Conservation (phyloP, 1,284 basidiomycete species). For the Cronartium quercuum region DNA sequence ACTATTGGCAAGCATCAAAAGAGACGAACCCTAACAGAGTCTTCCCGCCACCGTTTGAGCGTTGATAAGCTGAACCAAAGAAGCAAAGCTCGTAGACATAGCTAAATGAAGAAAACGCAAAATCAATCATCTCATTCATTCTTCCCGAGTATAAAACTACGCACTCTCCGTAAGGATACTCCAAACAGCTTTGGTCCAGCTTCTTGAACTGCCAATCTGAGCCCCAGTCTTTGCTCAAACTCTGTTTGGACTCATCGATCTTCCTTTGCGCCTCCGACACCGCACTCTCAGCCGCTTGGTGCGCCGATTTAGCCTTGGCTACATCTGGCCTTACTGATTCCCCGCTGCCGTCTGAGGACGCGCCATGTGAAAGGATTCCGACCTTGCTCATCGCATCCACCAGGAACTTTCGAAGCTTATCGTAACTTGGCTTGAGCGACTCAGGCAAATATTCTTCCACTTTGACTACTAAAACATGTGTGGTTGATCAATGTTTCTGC, state of each 20-base stretch:
- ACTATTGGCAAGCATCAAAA: not conserved
- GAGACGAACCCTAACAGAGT: conserved; percentile 73
- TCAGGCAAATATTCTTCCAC: conserved; percentile 82
- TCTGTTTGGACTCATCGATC: conserved; percentile 53
- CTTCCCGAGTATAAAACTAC: conserved; percentile 48
- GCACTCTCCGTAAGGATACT: conserved; percentile 78
- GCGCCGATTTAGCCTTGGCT: conserved; percentile 55
- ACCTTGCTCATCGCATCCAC: conserved; percentile 62
- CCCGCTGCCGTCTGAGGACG: conserved; percentile 42
- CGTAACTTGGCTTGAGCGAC: conserved; percentile 66
- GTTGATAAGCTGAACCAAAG: conserved; percentile 80
- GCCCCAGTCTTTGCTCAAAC: conserved; percentile 65
- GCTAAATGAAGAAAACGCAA: conserved; percentile 51
- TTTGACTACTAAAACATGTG: conserved; percentile 66
- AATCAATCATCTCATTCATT: not conserved
- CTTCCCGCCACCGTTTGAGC: conserved; percentile 69
- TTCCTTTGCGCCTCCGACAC: conserved; percentile 59
- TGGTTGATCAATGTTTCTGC: not conserved
- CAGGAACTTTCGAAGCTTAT: conserved; percentile 62
- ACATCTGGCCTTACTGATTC: conserved; percentile 43
- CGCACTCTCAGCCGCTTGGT: conserved; percentile 50
- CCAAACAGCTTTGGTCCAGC: conserved; percentile 73
- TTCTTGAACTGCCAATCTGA: conserved; percentile 90
- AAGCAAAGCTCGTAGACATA: conserved; percentile 97
- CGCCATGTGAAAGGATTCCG: conserved; percentile 56